Conservation (phyloP, 129 eudicot genomes). For the Centella asiatica region DNA sequence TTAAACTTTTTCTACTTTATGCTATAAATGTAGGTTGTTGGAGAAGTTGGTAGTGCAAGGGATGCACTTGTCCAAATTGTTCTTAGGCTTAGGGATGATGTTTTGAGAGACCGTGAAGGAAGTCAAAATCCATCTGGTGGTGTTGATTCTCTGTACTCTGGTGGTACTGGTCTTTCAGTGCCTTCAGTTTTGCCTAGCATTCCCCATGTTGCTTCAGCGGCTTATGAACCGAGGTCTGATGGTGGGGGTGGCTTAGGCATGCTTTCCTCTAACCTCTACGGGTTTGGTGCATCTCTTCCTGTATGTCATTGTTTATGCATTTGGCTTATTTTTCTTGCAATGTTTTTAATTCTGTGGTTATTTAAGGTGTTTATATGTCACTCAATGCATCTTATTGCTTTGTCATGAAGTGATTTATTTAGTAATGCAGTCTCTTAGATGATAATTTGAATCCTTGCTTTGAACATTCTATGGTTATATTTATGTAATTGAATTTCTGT, state of each 20-base stretch:
- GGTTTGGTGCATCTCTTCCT: constrained; percentile 59
- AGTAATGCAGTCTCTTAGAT: no score
- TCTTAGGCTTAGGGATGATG: constrained; percentile 83
- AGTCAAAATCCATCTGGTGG: constrained; percentile 43
- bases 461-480: no score
- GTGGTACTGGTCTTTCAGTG: constrained; percentile 45
- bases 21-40: constrained; percentile 43
- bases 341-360: no score
- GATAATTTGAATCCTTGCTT: no score
- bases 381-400: no score
- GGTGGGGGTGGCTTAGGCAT: constrained; percentile 44
- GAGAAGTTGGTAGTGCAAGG: constrained; percentile 69
- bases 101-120: constrained; percentile 52
- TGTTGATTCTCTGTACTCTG: constrained; percentile 42
- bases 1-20: constrained; percentile 5
- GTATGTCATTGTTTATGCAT: constrained; percentile 30
- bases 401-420: no score
- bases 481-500: no score
- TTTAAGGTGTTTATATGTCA: no score
- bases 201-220: constrained; percentile 33
- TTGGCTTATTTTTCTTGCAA: constrained; percentile 1
- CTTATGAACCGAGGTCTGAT: constrained; percentile 65
- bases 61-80: constrained; percentile 96
- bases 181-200: constrained; percentile 46
- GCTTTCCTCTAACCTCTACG: constrained; percentile 47